Percentiles rank a stretch among this genome's conserved stretches.
Evolutionary conservation across 1,284 basidiomycete genomes (phyloP).

Genomic region (Pisolithus thermaeus): DNA sequence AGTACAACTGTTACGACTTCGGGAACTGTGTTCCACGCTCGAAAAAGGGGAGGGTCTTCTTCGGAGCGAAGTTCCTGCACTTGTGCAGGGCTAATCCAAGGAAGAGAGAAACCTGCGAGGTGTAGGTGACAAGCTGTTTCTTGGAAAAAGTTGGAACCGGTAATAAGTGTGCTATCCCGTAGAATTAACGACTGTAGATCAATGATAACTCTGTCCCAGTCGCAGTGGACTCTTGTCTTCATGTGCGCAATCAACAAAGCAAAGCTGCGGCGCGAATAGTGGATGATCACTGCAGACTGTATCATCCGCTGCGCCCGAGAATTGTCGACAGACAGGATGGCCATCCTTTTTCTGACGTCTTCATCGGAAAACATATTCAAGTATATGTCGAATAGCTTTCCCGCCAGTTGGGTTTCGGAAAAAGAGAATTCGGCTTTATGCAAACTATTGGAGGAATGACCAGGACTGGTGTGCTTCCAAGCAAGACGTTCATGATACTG

Average conservation of each 20-base stretch:
- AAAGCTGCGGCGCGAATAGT: slow-evolving; percentile 43
- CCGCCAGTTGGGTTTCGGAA: slow-evolving; percentile 29
- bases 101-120: slow-evolving; percentile 20
- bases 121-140: slow-evolving; percentile 39
- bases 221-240: slow-evolving; percentile 26
- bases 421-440: slow-evolving; percentile 19
- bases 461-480: slow-evolving; percentile 34
- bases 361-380: slow-evolving; percentile 37
- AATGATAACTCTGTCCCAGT: slow-evolving; percentile 32
- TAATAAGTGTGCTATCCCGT: slow-evolving; percentile 26
- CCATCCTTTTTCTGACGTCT: slow-evolving; percentile 9
- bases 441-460: neutral
- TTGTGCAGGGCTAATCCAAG: slow-evolving; percentile 9
- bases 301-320: neutral
- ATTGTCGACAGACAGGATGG: slow-evolving; percentile 4
- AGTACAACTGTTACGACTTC: slow-evolving; percentile 19
- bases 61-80: slow-evolving; percentile 7
- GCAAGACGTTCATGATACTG: slow-evolving; percentile 39
- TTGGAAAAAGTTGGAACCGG: slow-evolving; percentile 34
- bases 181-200: slow-evolving; percentile 25
- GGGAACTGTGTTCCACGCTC: slow-evolving; percentile 18
- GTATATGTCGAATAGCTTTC: slow-evolving; percentile 44
- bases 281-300: slow-evolving; percentile 12
- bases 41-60: slow-evolving; percentile 13
- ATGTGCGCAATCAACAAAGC: slow-evolving; percentile 37